Evolutionary conservation across 1,284 basidiomycete species (phyloP), one percentile per base, ranked within the genome.

Genomic region (Macrocystidia cucumis): DNA sequence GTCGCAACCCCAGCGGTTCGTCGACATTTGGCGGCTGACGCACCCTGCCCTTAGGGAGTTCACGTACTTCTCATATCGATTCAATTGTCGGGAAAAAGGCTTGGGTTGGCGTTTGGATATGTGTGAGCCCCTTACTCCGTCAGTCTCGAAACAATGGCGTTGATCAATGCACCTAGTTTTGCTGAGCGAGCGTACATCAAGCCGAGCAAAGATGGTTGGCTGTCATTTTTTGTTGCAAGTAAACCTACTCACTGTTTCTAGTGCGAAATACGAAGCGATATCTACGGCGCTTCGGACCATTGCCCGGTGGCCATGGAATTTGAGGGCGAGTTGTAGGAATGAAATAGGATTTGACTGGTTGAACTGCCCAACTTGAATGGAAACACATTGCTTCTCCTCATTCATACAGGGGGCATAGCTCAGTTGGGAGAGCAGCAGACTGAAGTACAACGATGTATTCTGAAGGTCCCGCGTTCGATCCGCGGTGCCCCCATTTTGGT

Each of bases 61-160:
- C 55, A 87, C 84, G 0, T 93, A 91, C 55, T 92, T 86, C 44
- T 83, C 82, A 4, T 91, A 87, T 55, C 72, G 88, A 16, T 90
- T 90, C 57, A 77, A 86, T 42, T 88, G 85, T 52, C 65, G 90
- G 27, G 54, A 54, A 39, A 92, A 91, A 50, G 84, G 88, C 2
- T 71, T 90, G 29, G 90, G 90, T 1, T 93, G 90, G 90, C 68
- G 89, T 42, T 57, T 93, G 27, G 89, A 93, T 54, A 81, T 80
- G 63, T 89, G 87, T 88, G 62, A 49, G 83, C 65, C 21, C 25
- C 27, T 17, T 30, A 33, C 22, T 32, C 9, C 13, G 23, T 14
- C 12, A 18, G 12, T 14, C 31, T 45, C 2, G 34, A 39, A 3
- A n/a, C n/a, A n/a, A n/a, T n/a, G n/a, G n/a, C n/a, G n/a, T n/a